Evolutionary conservation across 805 yeast species (phyloP).

Genomic region (Vanderwaltozyma tropicalis): DNA sequence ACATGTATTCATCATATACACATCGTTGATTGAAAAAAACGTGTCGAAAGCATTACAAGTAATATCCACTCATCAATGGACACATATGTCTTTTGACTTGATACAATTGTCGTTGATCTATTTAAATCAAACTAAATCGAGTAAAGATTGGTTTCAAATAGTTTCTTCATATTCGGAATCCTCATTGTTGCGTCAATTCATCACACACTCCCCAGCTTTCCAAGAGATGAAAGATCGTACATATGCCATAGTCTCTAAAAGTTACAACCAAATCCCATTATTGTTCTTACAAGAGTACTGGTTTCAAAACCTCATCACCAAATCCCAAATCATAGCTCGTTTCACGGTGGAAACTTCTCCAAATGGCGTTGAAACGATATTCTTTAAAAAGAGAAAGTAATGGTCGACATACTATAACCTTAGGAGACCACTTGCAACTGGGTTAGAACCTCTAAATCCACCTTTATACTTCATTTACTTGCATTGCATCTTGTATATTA

Average conservation of each 20-base stretch:
- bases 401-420: no score
- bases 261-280: conserved; percentile 1
- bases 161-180: conserved; percentile 2
- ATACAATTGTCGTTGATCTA: conserved; percentile 2
- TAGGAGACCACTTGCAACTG: no score
- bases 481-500: no score
- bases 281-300: not conserved
- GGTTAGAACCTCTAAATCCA: no score
- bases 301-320: not conserved
- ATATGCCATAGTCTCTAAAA: not conserved
- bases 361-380: not conserved
- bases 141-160: conserved; percentile 10
- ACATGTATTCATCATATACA: conserved; percentile 6
- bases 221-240: conserved; percentile 9
- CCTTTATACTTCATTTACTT: no score
- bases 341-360: not conserved
- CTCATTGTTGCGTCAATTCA: conserved; percentile 5
- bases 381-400: not conserved
- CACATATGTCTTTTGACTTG: not conserved
- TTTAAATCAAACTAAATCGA: conserved; percentile 1
- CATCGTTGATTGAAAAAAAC: conserved; percentile 15
- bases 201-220: conserved; percentile 9
- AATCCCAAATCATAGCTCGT: not conserved
- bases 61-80: not conserved
- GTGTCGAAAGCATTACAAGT: conserved; percentile 5